These are phyloP conservation scores for Coleophoma eucalyptorum DNA, from an alignment of 2,329 filamentous ascomycete species.

Conservation along the genomic window DNA sequence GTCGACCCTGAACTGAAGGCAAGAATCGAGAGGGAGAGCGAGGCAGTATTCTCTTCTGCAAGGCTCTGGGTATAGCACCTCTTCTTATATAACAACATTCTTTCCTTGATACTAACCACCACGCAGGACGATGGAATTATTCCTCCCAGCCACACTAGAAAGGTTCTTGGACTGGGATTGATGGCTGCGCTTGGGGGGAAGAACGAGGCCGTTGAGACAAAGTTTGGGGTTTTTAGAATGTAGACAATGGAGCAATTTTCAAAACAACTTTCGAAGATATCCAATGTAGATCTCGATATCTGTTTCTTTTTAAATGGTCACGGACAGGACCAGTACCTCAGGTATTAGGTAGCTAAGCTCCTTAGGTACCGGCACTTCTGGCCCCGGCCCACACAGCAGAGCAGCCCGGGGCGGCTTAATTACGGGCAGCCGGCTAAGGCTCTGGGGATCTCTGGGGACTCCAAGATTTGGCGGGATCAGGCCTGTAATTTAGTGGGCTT, in stretches of 20 bases:
- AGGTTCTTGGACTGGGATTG: conserved; percentile 69
- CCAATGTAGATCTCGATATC: no score
- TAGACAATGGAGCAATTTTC: conserved; percentile 32
- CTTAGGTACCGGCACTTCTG: no score
- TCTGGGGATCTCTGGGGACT: no score
- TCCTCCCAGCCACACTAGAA: conserved; percentile 70
- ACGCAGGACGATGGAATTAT: conserved; percentile 72
- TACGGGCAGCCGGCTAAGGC: no score
- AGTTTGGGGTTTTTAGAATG: conserved; percentile 83
- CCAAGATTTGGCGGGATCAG: neutral
- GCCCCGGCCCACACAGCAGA: no score
- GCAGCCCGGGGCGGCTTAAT: no score
- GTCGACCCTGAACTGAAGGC: conserved; percentile 77
- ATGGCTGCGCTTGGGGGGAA: conserved; percentile 67
- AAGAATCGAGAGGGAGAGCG: conserved; percentile 85
- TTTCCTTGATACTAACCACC: neutral
- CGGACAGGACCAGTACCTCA: no score
- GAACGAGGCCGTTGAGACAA: conserved; percentile 58
- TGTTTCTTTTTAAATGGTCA: no score
- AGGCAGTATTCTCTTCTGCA: conserved; percentile 83
- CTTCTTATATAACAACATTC: conserved; percentile 4
- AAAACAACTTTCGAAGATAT: no score
- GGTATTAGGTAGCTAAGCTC: no score
- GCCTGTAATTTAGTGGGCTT: neutral
- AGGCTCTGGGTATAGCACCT: conserved; percentile 66